phyloP scores from a whole-genome alignment of 2,329 filamentous ascomycete genomes.

The Pseudogymnoascus sp. region DNA sequence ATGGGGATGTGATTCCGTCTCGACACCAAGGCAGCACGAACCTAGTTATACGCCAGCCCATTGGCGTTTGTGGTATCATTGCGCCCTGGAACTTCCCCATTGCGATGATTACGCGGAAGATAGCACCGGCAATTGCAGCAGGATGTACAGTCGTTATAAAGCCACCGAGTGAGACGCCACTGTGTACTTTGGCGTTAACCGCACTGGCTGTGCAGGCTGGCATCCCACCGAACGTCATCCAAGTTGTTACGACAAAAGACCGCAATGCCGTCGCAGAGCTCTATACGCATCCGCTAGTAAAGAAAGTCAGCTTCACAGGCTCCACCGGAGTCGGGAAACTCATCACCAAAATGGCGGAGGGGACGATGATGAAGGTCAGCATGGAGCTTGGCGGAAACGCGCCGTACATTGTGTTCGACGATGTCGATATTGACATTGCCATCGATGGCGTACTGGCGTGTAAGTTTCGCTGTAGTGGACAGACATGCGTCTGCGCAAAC shows the following conservation, averaged over 20 bases:
- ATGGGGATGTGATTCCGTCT: conserved; percentile 41
- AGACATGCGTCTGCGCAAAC: conserved; percentile 58
- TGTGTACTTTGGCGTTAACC: conserved; percentile 46
- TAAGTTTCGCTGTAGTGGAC: conserved; percentile 52
- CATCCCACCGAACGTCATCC: conserved; percentile 51
- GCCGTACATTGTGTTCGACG: conserved; percentile 55
- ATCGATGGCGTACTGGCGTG: conserved; percentile 38
- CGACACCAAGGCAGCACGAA: conserved; percentile 54
- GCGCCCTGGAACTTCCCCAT: conserved; percentile 69
- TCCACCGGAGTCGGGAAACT: conserved; percentile 54
- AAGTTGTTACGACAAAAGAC: conserved; percentile 46
- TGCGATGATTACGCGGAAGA: conserved; percentile 60
- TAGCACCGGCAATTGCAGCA: conserved; percentile 58
- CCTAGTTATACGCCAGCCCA: conserved; percentile 66
- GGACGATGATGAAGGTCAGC: conserved; percentile 55
- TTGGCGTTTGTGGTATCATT: conserved; percentile 56
- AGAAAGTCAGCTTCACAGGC: conserved; percentile 56
- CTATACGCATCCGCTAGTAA: conserved; percentile 49
- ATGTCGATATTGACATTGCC: conserved; percentile 52
- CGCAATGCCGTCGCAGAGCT: conserved; percentile 26
- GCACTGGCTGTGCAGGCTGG: conserved; percentile 45
- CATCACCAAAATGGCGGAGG: conserved; percentile 49
- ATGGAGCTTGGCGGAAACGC: conserved; percentile 58
- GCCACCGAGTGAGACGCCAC: conserved; percentile 59
- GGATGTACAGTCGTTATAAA: conserved; percentile 69